Percentiles rank a stretch among this genome's conserved stretches.
Conservation (phyloP, 257 asterid species). For the Penstemon newberryi region DNA sequence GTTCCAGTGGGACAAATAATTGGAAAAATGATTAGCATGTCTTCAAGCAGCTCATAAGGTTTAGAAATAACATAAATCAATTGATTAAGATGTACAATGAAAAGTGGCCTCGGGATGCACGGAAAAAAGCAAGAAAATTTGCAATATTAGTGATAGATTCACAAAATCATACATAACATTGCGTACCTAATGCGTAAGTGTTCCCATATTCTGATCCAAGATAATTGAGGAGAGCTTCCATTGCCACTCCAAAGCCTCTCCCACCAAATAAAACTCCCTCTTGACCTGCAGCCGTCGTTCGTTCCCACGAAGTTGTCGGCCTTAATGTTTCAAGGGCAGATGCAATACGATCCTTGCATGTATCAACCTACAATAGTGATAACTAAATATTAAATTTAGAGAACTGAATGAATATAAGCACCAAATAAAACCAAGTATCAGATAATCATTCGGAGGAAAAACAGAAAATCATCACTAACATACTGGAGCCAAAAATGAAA, state of each 20-base stretch:
- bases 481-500: constrained; percentile 96
- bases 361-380: constrained; percentile 66
- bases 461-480: constrained; percentile 32
- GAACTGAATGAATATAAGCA: constrained; percentile 4
- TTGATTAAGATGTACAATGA: neutral
- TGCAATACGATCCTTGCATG: constrained; percentile 83
- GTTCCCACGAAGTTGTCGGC: constrained; percentile 95
- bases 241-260: constrained; percentile 93
- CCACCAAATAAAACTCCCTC: constrained; percentile 96
- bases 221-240: constrained; percentile 88
- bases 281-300: constrained; percentile 87
- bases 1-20: constrained; percentile 30
- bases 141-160: neutral
- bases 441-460: constrained; percentile 12
- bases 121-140: neutral
- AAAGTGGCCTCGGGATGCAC: constrained; percentile 8
- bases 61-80: constrained; percentile 24
- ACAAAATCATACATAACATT: constrained; percentile 20
- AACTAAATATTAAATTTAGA: constrained; percentile 12
- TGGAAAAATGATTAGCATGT: constrained; percentile 31
- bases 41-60: constrained; percentile 22
- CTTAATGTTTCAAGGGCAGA: constrained; percentile 88
- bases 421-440: neutral
- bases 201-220: constrained; percentile 97
- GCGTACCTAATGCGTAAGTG: constrained; percentile 85